A percentile compares a stretch with the other conserved stretches of the same genome.
phyloP scores from a whole-genome alignment of 116 monocot species.

The Cymodocea nodosa region DNA sequence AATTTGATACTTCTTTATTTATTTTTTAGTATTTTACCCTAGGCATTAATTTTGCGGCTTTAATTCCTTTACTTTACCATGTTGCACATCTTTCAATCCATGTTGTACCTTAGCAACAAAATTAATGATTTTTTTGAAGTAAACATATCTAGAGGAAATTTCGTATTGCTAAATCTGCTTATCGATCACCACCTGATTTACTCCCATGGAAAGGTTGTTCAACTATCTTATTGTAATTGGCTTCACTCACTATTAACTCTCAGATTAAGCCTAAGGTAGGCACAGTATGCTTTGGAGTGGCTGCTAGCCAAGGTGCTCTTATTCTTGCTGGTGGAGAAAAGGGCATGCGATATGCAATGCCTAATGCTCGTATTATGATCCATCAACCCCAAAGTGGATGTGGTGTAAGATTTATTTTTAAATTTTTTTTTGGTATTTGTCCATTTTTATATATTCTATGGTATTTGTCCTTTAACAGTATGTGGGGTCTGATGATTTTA shows the following conservation, averaged over 20 bases:
- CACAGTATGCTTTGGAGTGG: conserved; percentile 82
- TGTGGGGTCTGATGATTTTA: not conserved
- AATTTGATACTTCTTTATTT: too few relatives aligned
- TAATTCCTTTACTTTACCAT: too few relatives aligned
- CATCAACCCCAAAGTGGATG: conserved; percentile 91
- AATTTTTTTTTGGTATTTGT: not conserved
- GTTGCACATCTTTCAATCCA: too few relatives aligned
- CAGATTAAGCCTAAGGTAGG: conserved; percentile 96
- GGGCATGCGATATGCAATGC: conserved; percentile 97
- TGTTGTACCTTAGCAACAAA: too few relatives aligned
- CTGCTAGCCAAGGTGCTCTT: conserved; percentile 89
- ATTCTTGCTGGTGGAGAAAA: conserved; percentile 96
- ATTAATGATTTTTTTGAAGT: too few relatives aligned
- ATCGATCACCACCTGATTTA: too few relatives aligned
- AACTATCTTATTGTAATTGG: not conserved
- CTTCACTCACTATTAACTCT: not conserved
- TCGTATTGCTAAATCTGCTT: not conserved
- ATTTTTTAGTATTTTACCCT: too few relatives aligned
- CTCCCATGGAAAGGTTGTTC: too few relatives aligned
- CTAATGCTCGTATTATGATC: conserved; percentile 89
- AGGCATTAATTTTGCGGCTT: too few relatives aligned
- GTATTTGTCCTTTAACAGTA: not conserved
- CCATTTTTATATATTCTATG: not conserved
- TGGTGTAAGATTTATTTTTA: conserved; percentile 36
- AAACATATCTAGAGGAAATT: not conserved